Evolutionary conservation across 306 rosid species (phyloP), one percentile per base, ranked within the genome.

Genomic region (Lablab purpureus): DNA sequence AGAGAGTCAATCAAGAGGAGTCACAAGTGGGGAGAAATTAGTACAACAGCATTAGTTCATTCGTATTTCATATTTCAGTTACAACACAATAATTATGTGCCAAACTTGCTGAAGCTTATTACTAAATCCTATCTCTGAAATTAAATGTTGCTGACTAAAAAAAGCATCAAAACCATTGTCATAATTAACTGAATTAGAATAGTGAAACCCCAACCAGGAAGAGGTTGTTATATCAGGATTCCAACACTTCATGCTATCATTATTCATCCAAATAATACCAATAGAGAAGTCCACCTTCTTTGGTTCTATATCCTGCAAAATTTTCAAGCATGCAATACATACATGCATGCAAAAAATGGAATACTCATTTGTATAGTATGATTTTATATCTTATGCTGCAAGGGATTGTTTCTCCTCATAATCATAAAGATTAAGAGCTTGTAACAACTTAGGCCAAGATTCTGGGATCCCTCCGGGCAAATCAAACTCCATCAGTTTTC

Each of bases 381-480:
- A 56, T 21, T 77, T 72, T 32, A 77, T 45, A 81, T 72, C 34
- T 83, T 85, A 95, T 64, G 99, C 99, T 18, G 96, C 93, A 36
- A 85, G 90, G 51, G 92, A 90, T 71, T 60, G 93, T 84, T 91
- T 90, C 79, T 91, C 96, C 79, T 91, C 97, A 52, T 81, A 85
- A 76, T 95, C 97, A 84, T 92, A 93, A 28, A 93, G 97, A 88
- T 89, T 89, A 75, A 93, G 99, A 43, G 88, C 97, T 41, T 89
- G 91, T 56, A 95, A 89, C 85, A 95, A 84, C 87, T 91, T 95
- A 17, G 98, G 98, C 99, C 99, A 95, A 73, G 99, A 93, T 80
- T 90, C 98, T 1, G 96, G 96, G 80, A 95, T 95, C n/a, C 99
- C 99, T 71, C 99, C 99, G 6, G 98, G 99, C 19, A 95, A 84